Evolutionary conservation across 139 green algal species (phyloP).

Genomic region (Chlamydomonas applanata): DNA sequence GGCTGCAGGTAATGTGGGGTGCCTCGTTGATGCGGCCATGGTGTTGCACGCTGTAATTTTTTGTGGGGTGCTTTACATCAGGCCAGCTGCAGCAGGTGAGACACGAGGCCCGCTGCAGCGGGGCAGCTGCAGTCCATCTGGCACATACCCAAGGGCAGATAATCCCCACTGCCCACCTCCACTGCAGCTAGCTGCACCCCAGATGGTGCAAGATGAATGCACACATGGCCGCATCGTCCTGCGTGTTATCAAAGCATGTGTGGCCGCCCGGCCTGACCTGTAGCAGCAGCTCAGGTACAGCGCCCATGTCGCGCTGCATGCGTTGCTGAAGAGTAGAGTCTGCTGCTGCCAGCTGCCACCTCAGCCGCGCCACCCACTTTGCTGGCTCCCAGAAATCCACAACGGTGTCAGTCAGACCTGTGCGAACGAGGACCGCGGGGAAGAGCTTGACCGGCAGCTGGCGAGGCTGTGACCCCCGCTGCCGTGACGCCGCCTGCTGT

Average conservation of each 20-base stretch:
- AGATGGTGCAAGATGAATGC: background rate
- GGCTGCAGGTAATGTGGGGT: too few species aligned
- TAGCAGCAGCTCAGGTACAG: background rate
- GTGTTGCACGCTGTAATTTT: too few species aligned
- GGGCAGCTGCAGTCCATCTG: too few species aligned
- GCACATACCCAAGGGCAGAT: too few species aligned
- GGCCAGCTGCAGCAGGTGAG: too few species aligned
- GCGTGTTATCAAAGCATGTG: background rate
- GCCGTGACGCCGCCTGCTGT: background rate
- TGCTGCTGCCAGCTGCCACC: background rate
- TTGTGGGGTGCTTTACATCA: too few species aligned
- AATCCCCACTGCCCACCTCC: too few species aligned
- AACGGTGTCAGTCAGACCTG: background rate
- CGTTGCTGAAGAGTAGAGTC: background rate
- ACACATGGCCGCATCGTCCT: background rate
- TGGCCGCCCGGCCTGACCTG: background rate
- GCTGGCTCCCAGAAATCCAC: conserved; percentile 8
- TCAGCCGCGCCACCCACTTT: background rate
- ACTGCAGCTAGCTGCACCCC: too few species aligned
- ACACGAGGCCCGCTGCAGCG: too few species aligned
- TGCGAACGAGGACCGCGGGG: background rate
- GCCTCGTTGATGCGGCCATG: too few species aligned
- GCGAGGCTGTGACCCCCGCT: background rate
- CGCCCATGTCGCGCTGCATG: background rate
- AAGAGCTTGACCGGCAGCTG: background rate